phyloP scores from a whole-genome alignment of 176 grass and related monocot genomes.

The Phoenix roebelenii region DNA sequence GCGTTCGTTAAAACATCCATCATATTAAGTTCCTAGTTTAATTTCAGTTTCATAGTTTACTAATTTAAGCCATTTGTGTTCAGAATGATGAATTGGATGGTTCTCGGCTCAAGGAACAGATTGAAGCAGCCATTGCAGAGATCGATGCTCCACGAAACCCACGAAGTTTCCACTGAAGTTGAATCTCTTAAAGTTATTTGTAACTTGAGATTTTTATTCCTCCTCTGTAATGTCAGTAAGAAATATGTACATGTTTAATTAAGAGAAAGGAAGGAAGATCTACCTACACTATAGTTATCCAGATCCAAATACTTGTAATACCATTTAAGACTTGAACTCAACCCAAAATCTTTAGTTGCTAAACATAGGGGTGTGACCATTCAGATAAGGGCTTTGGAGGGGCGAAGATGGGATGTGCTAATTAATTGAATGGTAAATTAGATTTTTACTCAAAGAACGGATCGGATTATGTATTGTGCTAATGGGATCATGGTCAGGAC shows the following conservation, averaged over 20 bases:
- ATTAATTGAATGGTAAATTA: conserved; percentile 66
- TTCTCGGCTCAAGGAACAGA: conserved; percentile 38
- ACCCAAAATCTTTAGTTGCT: no score
- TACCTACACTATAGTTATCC: no score
- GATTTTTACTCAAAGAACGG: conserved; percentile 57
- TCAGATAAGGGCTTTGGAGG: conserved; percentile 41
- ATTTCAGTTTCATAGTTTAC: not conserved
- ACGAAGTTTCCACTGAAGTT: not conserved
- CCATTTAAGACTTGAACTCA: no score
- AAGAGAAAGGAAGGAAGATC: no score
- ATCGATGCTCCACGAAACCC: conserved; percentile 22
- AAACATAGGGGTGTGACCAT: no score
- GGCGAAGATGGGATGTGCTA: conserved; percentile 50
- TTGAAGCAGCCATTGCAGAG: conserved; percentile 33
- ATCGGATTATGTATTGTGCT: conserved; percentile 52
- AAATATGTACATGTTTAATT: no score
- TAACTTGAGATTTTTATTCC: no score
- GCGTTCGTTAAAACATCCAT: no score
- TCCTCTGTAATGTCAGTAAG: no score
- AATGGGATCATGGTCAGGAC: conserved; percentile 34
- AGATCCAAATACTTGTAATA: no score
- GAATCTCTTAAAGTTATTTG: no score
- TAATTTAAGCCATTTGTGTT: not conserved
- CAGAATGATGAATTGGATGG: conserved; percentile 34
- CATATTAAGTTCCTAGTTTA: no score